Percentiles rank a stretch among this genome's conserved stretches.
Conservation (phyloP, 2,329 filamentous ascomycete species). For the Apiospora pterosperma region DNA sequence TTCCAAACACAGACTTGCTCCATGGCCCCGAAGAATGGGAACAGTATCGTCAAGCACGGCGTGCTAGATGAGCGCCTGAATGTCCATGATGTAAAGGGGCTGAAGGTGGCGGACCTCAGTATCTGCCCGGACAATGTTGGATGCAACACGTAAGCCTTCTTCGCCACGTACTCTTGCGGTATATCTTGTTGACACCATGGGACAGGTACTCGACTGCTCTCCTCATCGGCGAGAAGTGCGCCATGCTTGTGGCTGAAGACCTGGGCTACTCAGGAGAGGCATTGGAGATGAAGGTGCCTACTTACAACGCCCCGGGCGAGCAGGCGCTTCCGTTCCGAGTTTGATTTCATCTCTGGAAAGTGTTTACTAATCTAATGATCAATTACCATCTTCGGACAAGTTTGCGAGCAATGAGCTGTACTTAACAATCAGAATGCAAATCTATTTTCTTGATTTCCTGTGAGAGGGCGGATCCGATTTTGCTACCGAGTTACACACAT, state of each 20-base stretch:
- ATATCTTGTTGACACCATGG: not conserved
- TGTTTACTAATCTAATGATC: not conserved
- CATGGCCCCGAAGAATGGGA: conserved; percentile 73
- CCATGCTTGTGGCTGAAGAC: conserved; percentile 68
- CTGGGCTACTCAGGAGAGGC: conserved; percentile 69
- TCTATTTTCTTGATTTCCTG: not conserved
- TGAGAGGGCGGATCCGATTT: not conserved
- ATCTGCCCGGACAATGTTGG: conserved; percentile 80
- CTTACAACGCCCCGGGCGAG: conserved; percentile 56
- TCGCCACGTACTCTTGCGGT: not conserved
- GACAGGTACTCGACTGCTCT: conserved; percentile 64
- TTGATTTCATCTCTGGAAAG: conserved; percentile 18
- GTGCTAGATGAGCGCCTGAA: conserved; percentile 75
- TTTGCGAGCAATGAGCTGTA: not conserved
- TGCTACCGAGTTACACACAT: too few species aligned
- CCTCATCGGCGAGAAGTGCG: conserved; percentile 73
- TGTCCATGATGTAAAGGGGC: conserved; percentile 71
- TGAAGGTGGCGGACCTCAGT: conserved; percentile 73
- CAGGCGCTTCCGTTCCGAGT: conserved; percentile 35
- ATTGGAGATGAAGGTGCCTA: conserved; percentile 73
- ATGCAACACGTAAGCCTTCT: conserved; percentile 54
- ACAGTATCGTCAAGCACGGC: conserved; percentile 76
- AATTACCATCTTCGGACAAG: not conserved
- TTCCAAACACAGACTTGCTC: conserved; percentile 55
- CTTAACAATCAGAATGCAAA: not conserved